Evolutionary conservation across 2,329 filamentous ascomycete species (phyloP).

Genomic region (Fusarium guadeloupense): DNA sequence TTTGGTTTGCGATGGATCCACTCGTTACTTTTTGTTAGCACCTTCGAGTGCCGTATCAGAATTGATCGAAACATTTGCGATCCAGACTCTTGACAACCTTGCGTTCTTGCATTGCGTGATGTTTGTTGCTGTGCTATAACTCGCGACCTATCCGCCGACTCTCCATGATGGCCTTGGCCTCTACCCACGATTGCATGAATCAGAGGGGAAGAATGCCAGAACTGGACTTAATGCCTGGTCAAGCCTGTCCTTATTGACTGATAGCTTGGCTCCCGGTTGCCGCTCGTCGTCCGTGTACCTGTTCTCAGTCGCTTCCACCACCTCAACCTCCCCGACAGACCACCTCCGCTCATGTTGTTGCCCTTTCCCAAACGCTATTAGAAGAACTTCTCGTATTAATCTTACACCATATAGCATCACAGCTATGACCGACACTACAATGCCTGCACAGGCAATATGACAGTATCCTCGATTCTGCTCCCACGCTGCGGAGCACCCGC

Average conservation of each 20-base stretch:
- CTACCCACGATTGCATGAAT: conserved; percentile 1
- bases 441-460: conserved; percentile 36
- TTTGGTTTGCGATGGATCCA: conserved; percentile 35
- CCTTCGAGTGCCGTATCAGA: conserved; percentile 2
- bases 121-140: neutral
- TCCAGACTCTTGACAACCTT: neutral
- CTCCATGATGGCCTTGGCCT: neutral
- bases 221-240: conserved; percentile 44
- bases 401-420: conserved; percentile 28
- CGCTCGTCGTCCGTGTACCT: conserved; percentile 15
- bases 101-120: neutral
- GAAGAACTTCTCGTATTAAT: conserved; percentile 16
- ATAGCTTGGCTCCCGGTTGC: neutral
- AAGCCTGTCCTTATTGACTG: neutral
- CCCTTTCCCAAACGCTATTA: conserved; percentile 21
- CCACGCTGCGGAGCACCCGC: conserved; percentile 34
- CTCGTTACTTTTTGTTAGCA: conserved; percentile 26
- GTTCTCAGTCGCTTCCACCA: conserved; percentile 1
- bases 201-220: conserved; percentile 46
- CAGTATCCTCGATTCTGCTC: conserved; percentile 23
- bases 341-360: conserved; percentile 1
- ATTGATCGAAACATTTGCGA: conserved; percentile 11
- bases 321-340: neutral
- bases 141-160: neutral
- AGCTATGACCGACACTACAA: conserved; percentile 34